Evolutionary conservation across 2,329 filamentous ascomycete species (phyloP).

Genomic region (Fusarium nisikadoi): DNA sequence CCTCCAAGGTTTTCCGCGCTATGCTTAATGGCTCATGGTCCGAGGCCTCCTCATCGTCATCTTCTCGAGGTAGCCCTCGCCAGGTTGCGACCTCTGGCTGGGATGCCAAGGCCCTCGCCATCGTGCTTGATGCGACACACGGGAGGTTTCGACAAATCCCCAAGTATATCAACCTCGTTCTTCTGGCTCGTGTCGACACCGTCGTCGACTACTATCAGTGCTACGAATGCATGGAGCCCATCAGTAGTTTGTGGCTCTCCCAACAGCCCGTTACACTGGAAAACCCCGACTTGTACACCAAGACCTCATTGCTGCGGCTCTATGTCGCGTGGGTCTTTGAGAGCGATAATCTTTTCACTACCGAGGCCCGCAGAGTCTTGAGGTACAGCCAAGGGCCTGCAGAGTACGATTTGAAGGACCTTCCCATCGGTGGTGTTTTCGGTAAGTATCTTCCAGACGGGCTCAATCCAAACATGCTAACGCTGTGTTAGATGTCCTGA

Average conservation of each 20-base stretch:
- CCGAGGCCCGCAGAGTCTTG: fast-evolving
- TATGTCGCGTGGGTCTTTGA: background rate
- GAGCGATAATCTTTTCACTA: fast-evolving
- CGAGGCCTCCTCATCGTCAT: background rate
- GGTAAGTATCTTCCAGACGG: background rate
- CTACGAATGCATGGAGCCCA: background rate
- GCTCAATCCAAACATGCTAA: background rate
- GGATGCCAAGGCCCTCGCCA: background rate
- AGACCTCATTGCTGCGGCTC: fast-evolving
- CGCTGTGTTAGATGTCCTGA: fast-evolving
- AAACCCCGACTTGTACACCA: fast-evolving
- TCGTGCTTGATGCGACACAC: conserved; percentile 2
- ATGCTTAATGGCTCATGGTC: background rate
- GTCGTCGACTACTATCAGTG: conserved; percentile 20
- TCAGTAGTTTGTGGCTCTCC: background rate
- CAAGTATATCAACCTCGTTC: background rate
- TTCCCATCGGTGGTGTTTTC: fast-evolving
- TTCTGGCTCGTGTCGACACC: background rate
- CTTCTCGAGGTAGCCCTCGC: fast-evolving
- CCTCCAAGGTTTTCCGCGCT: fast-evolving
- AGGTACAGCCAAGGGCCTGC: fast-evolving
- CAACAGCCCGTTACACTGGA: background rate
- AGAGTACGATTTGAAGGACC: fast-evolving
- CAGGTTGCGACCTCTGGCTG: background rate
- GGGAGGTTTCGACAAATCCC: background rate